phyloP scores from a whole-genome alignment of 202 grass and related monocot genomes.

The Setaria italica region DNA sequence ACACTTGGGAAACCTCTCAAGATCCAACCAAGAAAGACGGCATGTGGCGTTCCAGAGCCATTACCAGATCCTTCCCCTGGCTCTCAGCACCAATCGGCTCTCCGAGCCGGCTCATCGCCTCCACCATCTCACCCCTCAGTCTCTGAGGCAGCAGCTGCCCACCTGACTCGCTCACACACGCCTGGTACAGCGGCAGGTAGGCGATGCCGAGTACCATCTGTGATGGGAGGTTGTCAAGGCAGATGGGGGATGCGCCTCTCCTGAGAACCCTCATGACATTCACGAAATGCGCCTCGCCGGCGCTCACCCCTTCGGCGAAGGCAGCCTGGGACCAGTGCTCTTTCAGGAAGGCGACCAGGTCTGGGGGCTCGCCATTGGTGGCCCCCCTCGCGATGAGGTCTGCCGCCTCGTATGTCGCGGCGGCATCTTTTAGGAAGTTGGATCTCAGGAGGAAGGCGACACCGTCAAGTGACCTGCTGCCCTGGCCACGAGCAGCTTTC shows the following conservation, averaged over 20 bases:
- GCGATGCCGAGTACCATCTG: constrained; percentile 61
- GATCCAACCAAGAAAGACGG: constrained; percentile 64
- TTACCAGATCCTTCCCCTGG: constrained; percentile 61
- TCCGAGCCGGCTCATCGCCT: constrained; percentile 57
- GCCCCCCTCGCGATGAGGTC: constrained; percentile 58
- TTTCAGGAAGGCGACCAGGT: constrained; percentile 69
- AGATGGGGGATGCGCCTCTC: constrained; percentile 58
- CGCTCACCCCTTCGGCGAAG: constrained; percentile 55
- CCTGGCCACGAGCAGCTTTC: constrained; percentile 70
- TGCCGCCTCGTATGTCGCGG: constrained; percentile 66
- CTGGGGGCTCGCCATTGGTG: constrained; percentile 46
- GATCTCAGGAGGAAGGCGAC: constrained; percentile 74
- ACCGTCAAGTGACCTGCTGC: constrained; percentile 60
- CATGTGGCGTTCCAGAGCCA: constrained; percentile 62
- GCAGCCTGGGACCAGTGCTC: constrained; percentile 78
- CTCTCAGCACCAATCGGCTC: constrained; percentile 30
- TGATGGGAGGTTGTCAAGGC: constrained; percentile 60
- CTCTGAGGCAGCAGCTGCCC: constrained; percentile 68
- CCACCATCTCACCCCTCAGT: constrained; percentile 67
- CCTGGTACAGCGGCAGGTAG: constrained; percentile 69
- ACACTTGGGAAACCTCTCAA: constrained; percentile 4
- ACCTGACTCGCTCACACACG: constrained; percentile 23
- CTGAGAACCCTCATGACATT: constrained; percentile 69
- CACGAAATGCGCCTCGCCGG: constrained; percentile 61
- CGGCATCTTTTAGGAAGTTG: constrained; percentile 68